These are phyloP conservation scores for Ceratocystis destructans DNA, from an alignment of 2,329 filamentous ascomycete species.

Conservation along the genomic window DNA sequence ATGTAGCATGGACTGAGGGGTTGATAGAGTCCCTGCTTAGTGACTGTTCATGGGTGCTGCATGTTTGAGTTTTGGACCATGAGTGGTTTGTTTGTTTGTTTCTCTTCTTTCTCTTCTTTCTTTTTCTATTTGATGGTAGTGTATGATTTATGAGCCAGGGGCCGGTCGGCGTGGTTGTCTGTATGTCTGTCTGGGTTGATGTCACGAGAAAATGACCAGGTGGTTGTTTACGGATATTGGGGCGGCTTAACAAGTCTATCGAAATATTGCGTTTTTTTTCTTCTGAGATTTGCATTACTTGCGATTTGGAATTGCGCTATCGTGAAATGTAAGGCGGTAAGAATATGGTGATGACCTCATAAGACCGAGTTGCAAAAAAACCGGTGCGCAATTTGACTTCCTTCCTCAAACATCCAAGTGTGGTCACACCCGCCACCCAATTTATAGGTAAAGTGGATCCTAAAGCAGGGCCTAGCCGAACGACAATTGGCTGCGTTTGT, in stretches of 20 bases:
- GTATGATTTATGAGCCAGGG: slow-evolving; percentile 1
- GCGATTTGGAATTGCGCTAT: background rate
- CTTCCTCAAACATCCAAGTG: background rate
- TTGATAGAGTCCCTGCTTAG: background rate
- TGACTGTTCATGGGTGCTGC: background rate
- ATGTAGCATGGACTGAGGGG: background rate
- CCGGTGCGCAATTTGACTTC: background rate
- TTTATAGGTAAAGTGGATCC: background rate
- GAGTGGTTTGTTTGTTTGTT: background rate
- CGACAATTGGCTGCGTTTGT: background rate
- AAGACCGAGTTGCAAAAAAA: background rate
- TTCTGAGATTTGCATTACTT: background rate
- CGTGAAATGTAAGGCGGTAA: background rate
- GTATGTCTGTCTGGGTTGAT: background rate
- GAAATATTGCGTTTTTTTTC: background rate
- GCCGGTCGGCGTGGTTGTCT: background rate
- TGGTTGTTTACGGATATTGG: background rate
- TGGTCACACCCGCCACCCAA: background rate
- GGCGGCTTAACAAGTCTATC: background rate
- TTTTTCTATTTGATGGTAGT: background rate
- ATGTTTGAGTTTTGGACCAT: background rate
- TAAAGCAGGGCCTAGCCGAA: background rate
- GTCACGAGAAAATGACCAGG: background rate
- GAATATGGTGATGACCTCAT: background rate
- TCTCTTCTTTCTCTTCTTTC: background rate